Percentiles rank a stretch among this genome's conserved stretches.
These are phyloP conservation scores for Termitomyces sp. DNA, from an alignment of 768 basidiomycete species.

Conservation along the genomic window DNA sequence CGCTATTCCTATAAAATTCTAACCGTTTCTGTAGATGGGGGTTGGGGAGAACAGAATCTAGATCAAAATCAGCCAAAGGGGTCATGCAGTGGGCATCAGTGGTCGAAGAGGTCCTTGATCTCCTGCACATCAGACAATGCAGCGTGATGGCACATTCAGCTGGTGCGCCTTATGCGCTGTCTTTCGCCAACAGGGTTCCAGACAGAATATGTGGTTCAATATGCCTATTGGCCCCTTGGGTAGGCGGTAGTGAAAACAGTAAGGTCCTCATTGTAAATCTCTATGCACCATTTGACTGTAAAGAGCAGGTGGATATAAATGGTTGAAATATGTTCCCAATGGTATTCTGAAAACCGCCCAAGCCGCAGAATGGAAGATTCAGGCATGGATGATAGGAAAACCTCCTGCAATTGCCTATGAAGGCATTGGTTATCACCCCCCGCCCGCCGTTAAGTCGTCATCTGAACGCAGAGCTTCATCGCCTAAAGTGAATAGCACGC, in stretches of 20 bases:
- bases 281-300: conserved; percentile 4
- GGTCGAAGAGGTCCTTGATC: conserved; percentile 87
- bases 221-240: conserved; percentile 94
- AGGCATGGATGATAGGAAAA: conserved; percentile 97
- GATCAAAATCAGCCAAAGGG: conserved; percentile 66
- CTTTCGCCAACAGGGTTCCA: conserved; percentile 73
- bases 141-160: conserved; percentile 95
- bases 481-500: conserved; percentile 24
- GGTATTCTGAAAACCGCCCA: conserved; percentile 92
- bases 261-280: conserved; percentile 26
- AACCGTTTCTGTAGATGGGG: conserved; percentile 66
- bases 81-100: conserved; percentile 89
- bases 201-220: conserved; percentile 79
- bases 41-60: conserved; percentile 78
- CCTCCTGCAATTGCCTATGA: conserved; percentile 81
- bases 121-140: conserved; percentile 71
- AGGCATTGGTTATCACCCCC: conserved; percentile 79
- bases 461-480: conserved; percentile 20
- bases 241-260: conserved; percentile 88
- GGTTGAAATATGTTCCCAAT: conserved; percentile 95
- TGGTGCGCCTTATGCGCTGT: conserved; percentile 91
- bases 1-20: conserved; percentile 5
- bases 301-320: conserved; percentile 76
- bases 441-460: conserved; percentile 19
- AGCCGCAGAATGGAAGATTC: conserved; percentile 95